These are phyloP conservation scores for Epichloe sp. DNA, from an alignment of 2,329 filamentous ascomycete species.

Conservation along the genomic window DNA sequence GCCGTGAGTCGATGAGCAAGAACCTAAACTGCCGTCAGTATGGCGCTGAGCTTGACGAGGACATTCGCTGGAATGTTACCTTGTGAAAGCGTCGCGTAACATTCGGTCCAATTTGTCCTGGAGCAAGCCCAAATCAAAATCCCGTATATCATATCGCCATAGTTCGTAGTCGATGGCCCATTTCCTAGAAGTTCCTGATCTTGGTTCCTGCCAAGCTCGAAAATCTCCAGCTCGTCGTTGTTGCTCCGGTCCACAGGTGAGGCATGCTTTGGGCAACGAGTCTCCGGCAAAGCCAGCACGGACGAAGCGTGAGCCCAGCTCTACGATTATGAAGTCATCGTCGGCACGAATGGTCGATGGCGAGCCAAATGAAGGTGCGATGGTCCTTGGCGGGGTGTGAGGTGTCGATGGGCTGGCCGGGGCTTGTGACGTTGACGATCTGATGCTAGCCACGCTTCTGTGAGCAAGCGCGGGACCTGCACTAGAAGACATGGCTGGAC, in stretches of 20 bases:
- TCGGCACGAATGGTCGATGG: slow-evolving; percentile 54
- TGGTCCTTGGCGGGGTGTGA: slow-evolving; percentile 45
- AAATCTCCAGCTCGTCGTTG: slow-evolving; percentile 73
- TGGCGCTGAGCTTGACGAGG: neutral
- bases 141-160: slow-evolving; percentile 63
- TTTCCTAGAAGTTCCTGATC: slow-evolving; percentile 29
- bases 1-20: slow-evolving; percentile 60
- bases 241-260: slow-evolving; percentile 62
- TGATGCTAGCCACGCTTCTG: slow-evolving; percentile 45
- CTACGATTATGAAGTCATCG: slow-evolving; percentile 74
- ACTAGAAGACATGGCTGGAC: slow-evolving; percentile 29
- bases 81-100: slow-evolving; percentile 69
- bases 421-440: slow-evolving; percentile 25
- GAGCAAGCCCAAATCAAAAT: slow-evolving; percentile 64
- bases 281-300: slow-evolving; percentile 82
- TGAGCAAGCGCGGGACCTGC: slow-evolving; percentile 37
- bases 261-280: slow-evolving; percentile 54
- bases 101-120: slow-evolving; percentile 78
- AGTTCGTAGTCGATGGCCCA: slow-evolving; percentile 60
- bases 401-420: slow-evolving; percentile 32
- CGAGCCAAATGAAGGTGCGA: slow-evolving; percentile 43
- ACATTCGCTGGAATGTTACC: slow-evolving; percentile 31
- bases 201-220: slow-evolving; percentile 49
- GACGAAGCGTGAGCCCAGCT: slow-evolving; percentile 68
- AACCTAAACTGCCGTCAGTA: slow-evolving; percentile 29